These are phyloP conservation scores for Fusarium falciforme DNA, from an alignment of 2,329 filamentous ascomycete genomes.

Conservation along the genomic window DNA sequence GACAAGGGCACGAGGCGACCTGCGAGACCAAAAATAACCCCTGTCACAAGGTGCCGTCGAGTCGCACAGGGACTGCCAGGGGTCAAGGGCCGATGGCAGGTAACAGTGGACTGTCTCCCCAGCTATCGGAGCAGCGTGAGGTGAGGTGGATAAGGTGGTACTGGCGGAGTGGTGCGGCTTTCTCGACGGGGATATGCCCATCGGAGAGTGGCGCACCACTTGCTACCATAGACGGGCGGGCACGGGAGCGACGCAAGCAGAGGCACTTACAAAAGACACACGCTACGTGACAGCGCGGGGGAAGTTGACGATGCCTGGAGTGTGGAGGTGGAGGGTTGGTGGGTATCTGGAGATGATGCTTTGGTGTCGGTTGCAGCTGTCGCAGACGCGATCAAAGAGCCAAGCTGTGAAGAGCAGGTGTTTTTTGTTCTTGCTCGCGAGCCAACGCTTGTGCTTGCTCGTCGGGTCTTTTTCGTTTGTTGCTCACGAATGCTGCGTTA, in stretches of 20 bases:
- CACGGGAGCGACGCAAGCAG: slow-evolving; percentile 1
- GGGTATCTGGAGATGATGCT: neutral
- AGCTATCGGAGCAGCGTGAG: slow-evolving; percentile 2
- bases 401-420: neutral
- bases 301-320: neutral
- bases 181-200: slow-evolving; percentile 11
- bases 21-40: slow-evolving; percentile 38
- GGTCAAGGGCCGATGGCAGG: slow-evolving; percentile 32
- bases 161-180: slow-evolving; percentile 12
- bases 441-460: neutral
- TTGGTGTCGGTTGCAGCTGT: neutral
- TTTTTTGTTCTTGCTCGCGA: neutral
- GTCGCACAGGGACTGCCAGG: slow-evolving; percentile 4
- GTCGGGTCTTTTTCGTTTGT: neutral
- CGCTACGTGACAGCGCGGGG: slow-evolving; percentile 37
- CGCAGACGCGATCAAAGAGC: neutral
- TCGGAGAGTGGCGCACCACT: slow-evolving; percentile 3
- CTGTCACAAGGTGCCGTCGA: slow-evolving; percentile 11
- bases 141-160: slow-evolving; percentile 23
- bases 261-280: slow-evolving; percentile 6
- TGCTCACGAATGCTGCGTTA: neutral
- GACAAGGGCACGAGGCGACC: slow-evolving; percentile 24
- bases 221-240: neutral
- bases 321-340: neutral
- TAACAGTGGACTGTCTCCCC: slow-evolving; percentile 15